Evolutionary conservation across 2,329 filamentous ascomycete species (phyloP), one percentile per base, ranked within the genome.

Genomic region (Lasiodiplodia sp.): DNA sequence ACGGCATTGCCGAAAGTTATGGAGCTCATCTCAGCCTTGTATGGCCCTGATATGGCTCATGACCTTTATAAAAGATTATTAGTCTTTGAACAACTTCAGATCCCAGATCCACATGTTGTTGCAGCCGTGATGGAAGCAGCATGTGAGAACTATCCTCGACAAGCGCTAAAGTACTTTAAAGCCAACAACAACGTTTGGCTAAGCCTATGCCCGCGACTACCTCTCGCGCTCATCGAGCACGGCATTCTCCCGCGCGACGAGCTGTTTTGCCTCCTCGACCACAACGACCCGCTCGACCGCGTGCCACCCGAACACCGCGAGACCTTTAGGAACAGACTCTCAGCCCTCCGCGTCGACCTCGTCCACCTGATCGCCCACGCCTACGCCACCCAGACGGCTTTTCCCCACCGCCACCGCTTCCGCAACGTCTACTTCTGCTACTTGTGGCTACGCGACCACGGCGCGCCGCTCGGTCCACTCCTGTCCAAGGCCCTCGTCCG

Each of bases 341-440:
- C 58, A 1, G 10, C 58, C 18, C 58, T 51, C 51, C 55, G 49
- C 23, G 16, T 21, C 49, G 62, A 69, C 5, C 62, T 69, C 40
- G 28, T 69, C 44, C 62, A 69, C 25, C 31, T 60, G 47, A 31
- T 55, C 18, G 68, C 68, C 2, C 53, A 66, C 49, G 68, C 52
- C 44, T 66, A 49, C 37, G 62, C 68, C 31, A 37, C 62, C 28
- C 62, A 57, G 18, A 34, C 47, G 1, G 16, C 49, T 1, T 51
- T n/a, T 1, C 51, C 67, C 7, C 21, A 53, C 18, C 68, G 62
- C 53, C 23, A 47, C 8, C 62, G 62, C 18, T 66, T 66, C 44
- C 68, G 68, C 62, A 66, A 69, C 40, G 68, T 69, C 62, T 62
- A 60, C 44, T 53, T 23, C 53, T 66, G 52, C 68, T 69, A 53